Base-by-base conservation (phyloP, 78 protist species). In the Dictyostelium firmibasis region DNA sequence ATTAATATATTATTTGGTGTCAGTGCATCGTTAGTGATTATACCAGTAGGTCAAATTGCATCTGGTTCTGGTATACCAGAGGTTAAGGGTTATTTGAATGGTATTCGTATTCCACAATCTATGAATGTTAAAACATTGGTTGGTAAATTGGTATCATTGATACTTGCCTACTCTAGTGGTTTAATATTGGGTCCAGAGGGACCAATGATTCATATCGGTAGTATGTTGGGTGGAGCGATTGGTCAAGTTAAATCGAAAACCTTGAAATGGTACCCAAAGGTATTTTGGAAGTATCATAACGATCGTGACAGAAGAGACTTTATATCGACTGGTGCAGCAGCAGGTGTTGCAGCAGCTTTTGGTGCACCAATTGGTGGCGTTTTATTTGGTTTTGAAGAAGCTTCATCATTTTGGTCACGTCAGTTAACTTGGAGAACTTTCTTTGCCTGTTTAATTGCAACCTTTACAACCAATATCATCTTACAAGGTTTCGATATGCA, bases 331-430 rank as follows among this genome's bases (percentile, higher is more conserved):
- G 99, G 99, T 27, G 98, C 99, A 0, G 98, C 99, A 0, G 99
- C 99, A 2, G 99, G 99, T 86, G 98, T 98, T 14, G 94, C 98
- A 0, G 99, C 99, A 3, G 99, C 99, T 9, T 98, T 98, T 60
- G 98, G 98, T 35, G 98, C 99, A 0, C 99, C 99, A 0, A 96
- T 98, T 83, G 99, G 99, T 13, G 99, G 99, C 69, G 97, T 96
- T 0, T 75, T 89, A 14, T 89, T 89, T 81, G 83, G 97, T 4
- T 83, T 98, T 16, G 99, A 98, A 79, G 99, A 98, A 72, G 98
- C 81, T 2, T 33, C 96, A 11, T 92, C 97, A 1, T 91, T 94
- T 60, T 98, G 98, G 98, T 88, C 92, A 14, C 77, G 91, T 38
- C 95, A 93, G n/a, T 92, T 98, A 38, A 97, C 98, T 3, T 98